These are phyloP conservation scores for Fusarium nygamai DNA, from an alignment of 2,329 filamentous ascomycete genomes.

Conservation along the genomic window DNA sequence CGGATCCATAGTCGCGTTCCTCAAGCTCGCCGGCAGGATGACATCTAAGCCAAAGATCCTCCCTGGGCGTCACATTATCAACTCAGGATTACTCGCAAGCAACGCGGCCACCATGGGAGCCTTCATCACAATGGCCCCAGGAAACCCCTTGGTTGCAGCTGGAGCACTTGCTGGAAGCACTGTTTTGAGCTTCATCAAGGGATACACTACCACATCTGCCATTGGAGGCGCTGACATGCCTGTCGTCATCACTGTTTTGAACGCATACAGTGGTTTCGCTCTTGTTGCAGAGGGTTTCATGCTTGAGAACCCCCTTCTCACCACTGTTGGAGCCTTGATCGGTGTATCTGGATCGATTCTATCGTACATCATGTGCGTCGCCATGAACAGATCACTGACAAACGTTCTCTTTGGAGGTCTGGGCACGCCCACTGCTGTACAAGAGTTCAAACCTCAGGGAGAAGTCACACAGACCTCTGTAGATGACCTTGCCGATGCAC, in stretches of 20 bases:
- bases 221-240: slow-evolving; percentile 97
- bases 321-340: slow-evolving; percentile 86
- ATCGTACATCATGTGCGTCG: slow-evolving; percentile 87
- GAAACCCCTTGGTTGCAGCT: slow-evolving; percentile 80
- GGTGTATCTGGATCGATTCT: slow-evolving; percentile 90
- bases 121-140: slow-evolving; percentile 84
- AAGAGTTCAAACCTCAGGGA: slow-evolving; percentile 81
- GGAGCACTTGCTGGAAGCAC: slow-evolving; percentile 81
- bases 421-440: slow-evolving; percentile 65
- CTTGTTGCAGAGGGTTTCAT: slow-evolving; percentile 92
- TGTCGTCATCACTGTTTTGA: slow-evolving; percentile 89
- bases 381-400: slow-evolving; percentile 90
- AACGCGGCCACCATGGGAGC: slow-evolving; percentile 87
- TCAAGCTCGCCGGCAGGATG: slow-evolving; percentile 87
- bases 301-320: slow-evolving; percentile 86
- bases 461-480: slow-evolving; percentile 80
- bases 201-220: slow-evolving; percentile 86
- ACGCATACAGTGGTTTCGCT: slow-evolving; percentile 91
- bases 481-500: slow-evolving; percentile 81
- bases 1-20: slow-evolving; percentile 87
- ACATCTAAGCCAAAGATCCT: slow-evolving; percentile 78
- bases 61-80: slow-evolving; percentile 79
- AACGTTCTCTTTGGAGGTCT: slow-evolving; percentile 91
- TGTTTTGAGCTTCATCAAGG: slow-evolving; percentile 82
- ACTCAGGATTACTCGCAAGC: slow-evolving; percentile 76